Percentiles rank a stretch among this genome's conserved stretches.
Evolutionary conservation across 2,329 filamentous ascomycete genomes (phyloP).

Genomic region (Alternaria brassicicola): DNA sequence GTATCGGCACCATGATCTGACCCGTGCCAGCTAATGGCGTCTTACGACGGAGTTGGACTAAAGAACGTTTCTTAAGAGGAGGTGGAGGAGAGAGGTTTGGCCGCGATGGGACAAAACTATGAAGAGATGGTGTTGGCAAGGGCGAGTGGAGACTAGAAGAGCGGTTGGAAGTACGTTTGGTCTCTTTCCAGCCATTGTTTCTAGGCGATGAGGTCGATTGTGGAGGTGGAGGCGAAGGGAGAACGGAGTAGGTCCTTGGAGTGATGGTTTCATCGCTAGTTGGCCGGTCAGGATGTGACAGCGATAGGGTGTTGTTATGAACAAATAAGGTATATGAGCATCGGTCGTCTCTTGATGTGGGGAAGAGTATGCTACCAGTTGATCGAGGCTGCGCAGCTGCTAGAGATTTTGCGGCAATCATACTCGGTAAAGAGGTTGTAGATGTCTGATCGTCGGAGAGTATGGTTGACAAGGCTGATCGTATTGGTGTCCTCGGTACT

Average conservation of each 20-base stretch:
- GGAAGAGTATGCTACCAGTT: constrained; percentile 9
- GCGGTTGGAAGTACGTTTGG: constrained; percentile 25
- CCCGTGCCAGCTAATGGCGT: constrained; percentile 28
- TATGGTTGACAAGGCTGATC: background rate
- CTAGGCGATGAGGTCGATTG: background rate
- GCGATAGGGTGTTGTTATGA: background rate
- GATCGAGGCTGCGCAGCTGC: background rate
- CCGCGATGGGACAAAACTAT: constrained; percentile 7
- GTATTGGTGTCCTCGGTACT: constrained; percentile 21
- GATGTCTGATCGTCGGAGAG: background rate
- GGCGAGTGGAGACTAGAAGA: constrained; percentile 1
- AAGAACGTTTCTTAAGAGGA: constrained; percentile 24
- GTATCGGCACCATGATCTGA: constrained; percentile 18
- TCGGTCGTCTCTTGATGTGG: background rate
- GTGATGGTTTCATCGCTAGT: background rate
- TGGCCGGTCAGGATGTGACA: background rate
- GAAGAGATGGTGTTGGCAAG: constrained; percentile 9
- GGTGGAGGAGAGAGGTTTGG: constrained; percentile 10
- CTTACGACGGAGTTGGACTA: constrained; percentile 19
- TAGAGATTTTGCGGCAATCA: background rate
- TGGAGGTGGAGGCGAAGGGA: background rate
- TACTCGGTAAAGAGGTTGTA: background rate
- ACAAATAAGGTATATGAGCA: background rate
- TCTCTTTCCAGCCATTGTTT: constrained; percentile 40
- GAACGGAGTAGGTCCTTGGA: background rate